Conservation (phyloP, 331 rosid genomes). For the Malus hybrid region DNA sequence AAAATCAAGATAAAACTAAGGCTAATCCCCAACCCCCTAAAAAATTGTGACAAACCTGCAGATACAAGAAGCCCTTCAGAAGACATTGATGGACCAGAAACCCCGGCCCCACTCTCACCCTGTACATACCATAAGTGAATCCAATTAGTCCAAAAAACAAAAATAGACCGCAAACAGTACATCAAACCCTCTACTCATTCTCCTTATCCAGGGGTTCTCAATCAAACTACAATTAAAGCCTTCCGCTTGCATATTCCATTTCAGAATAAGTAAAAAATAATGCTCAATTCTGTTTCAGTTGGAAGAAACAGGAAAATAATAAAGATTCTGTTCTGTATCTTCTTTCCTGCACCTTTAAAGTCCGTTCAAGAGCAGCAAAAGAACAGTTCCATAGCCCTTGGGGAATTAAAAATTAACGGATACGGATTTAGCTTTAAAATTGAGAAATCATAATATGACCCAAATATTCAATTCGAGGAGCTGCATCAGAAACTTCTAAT, state of each 20-base stretch:
- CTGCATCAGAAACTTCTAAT: no score
- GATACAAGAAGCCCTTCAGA: slow-evolving; percentile 35
- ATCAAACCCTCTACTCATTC: slow-evolving; percentile 9
- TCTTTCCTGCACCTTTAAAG: neutral
- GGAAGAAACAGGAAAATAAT: neutral
- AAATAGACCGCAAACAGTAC: slow-evolving; percentile 5
- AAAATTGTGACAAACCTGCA: slow-evolving; percentile 35
- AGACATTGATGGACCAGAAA: slow-evolving; percentile 33
- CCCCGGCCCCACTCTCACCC: slow-evolving; percentile 38
- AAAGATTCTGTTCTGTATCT: neutral
- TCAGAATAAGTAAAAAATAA: neutral
- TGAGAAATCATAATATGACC: no score
- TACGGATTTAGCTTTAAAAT: neutral
- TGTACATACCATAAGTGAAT: slow-evolving; percentile 13
- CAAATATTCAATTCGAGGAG: no score
- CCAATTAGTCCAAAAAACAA: slow-evolving; percentile 12
- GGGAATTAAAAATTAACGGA: neutral
- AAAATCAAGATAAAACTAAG: neutral
- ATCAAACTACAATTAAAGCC: neutral
- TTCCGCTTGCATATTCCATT: neutral
- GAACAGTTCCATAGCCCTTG: neutral
- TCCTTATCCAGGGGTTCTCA: neutral
- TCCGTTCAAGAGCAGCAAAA: neutral
- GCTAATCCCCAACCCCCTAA: slow-evolving; percentile 1
- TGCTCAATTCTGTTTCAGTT: neutral